These are phyloP conservation scores for Hydrangea macrophylla DNA, from an alignment of 148 eudicot species.

Conservation along the genomic window DNA sequence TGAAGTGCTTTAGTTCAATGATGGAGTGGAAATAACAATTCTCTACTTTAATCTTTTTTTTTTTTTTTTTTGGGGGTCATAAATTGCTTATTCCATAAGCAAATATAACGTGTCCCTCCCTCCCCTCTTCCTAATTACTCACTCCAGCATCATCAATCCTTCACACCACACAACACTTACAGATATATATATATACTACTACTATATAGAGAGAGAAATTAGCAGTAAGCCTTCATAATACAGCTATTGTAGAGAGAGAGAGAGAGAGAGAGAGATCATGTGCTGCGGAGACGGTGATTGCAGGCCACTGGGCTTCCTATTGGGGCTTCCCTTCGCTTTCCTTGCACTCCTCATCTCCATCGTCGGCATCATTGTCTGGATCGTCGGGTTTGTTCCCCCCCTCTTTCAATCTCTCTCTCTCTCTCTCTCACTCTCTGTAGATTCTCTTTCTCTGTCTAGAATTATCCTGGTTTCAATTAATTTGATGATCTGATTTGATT, in stretches of 20 bases:
- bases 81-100: too few species aligned
- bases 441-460: background rate
- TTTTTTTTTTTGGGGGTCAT: too few species aligned
- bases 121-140: too few species aligned
- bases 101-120: too few species aligned
- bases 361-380: constrained; percentile 51
- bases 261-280: constrained; percentile 20
- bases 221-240: too few species aligned
- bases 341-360: constrained; percentile 42
- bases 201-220: background rate
- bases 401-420: background rate
- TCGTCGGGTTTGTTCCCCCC: constrained; percentile 37
- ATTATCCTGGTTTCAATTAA: background rate
- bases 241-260: too few species aligned
- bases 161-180: too few species aligned
- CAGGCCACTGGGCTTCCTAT: constrained; percentile 48
- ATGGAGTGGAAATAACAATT: too few species aligned
- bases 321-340: constrained; percentile 60
- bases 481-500: background rate
- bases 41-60: too few species aligned
- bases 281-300: constrained; percentile 45
- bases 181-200: too few species aligned
- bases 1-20: too few species aligned
- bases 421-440: background rate
- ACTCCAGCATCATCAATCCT: too few species aligned